These are phyloP conservation scores for Penicillium sp. DNA, from an alignment of 2,329 filamentous ascomycete species.

Conservation along the genomic window DNA sequence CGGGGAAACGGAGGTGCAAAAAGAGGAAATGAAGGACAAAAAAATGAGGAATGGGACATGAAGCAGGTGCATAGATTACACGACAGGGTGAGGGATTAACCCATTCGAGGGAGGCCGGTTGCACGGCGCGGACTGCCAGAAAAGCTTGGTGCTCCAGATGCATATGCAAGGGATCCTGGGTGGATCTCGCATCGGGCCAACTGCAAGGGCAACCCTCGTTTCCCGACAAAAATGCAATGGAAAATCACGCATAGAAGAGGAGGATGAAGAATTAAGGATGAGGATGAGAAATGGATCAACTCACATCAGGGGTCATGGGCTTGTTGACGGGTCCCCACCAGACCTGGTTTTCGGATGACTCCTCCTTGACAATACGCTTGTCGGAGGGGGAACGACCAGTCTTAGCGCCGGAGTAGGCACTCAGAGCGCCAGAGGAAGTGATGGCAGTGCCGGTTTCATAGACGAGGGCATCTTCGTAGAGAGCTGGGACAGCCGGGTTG, in stretches of 20 bases:
- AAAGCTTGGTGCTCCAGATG: constrained; percentile 29
- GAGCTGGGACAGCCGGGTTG: constrained; percentile 91
- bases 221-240: constrained; percentile 24
- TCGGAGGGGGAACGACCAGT: constrained; percentile 95
- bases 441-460: constrained; percentile 98
- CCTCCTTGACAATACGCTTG: constrained; percentile 96
- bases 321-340: constrained; percentile 99
- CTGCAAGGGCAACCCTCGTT: constrained; percentile 25
- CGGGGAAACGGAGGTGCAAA: constrained; percentile 20
- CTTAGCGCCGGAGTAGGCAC: constrained; percentile 97
- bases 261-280: constrained; percentile 10
- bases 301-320: constrained; percentile 95
- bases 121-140: constrained; percentile 20
- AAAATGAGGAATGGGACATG: neutral
- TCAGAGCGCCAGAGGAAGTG: constrained; percentile 91
- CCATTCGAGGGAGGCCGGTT: neutral
- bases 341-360: constrained; percentile 83
- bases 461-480: constrained; percentile 98
- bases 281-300: constrained; percentile 41
- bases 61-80: too few relatives aligned
- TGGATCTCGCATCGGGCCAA: constrained; percentile 20
- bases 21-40: neutral
- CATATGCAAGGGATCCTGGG: constrained; percentile 32
- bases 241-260: constrained; percentile 15
- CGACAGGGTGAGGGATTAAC: neutral